Percentiles rank a stretch among this genome's conserved stretches.
Conservation (phyloP, 2,329 filamentous ascomycete genomes). For the Aspergillus novofumigatus region DNA sequence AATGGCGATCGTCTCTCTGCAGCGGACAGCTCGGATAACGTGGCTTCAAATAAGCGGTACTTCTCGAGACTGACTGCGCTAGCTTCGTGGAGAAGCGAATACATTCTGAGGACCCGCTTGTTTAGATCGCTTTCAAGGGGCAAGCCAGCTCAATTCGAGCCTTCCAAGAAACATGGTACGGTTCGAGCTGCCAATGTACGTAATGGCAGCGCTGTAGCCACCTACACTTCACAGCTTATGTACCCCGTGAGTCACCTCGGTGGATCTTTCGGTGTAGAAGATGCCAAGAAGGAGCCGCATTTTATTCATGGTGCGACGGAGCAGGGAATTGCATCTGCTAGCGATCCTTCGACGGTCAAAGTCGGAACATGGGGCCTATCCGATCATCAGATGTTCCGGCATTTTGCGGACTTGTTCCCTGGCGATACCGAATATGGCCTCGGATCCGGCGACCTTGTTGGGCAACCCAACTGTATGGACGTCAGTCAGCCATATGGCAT, state of each 20-base stretch:
- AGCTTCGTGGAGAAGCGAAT: slow-evolving; percentile 95
- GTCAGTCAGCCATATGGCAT: slow-evolving; percentile 81
- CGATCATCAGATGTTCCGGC: slow-evolving; percentile 69
- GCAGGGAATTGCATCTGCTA: slow-evolving; percentile 70
- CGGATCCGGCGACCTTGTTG: slow-evolving; percentile 70
- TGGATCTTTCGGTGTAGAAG: slow-evolving; percentile 65
- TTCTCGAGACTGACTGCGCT: slow-evolving; percentile 78
- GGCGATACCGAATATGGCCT: slow-evolving; percentile 72
- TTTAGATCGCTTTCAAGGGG: slow-evolving; percentile 76
- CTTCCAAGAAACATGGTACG: slow-evolving; percentile 50
- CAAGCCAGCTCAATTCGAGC: slow-evolving; percentile 60
- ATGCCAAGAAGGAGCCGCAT: slow-evolving; percentile 66
- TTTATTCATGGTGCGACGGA: slow-evolving; percentile 82
- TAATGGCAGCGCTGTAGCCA: slow-evolving; percentile 69
- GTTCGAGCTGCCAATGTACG: slow-evolving; percentile 55
- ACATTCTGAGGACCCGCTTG: slow-evolving; percentile 79
- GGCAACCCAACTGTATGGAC: slow-evolving; percentile 82
- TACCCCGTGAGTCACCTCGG: slow-evolving; percentile 77
- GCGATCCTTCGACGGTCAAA: slow-evolving; percentile 72
- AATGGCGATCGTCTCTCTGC: slow-evolving; percentile 40
- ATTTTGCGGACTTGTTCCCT: slow-evolving; percentile 73
- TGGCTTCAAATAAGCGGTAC: slow-evolving; percentile 69
- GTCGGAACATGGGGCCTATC: slow-evolving; percentile 76
- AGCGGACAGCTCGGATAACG: slow-evolving; percentile 48
- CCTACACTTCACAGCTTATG: slow-evolving; percentile 79